phyloP scores from a whole-genome alignment of 805 yeast genomes.

The Zygosaccharomyces lentus region DNA sequence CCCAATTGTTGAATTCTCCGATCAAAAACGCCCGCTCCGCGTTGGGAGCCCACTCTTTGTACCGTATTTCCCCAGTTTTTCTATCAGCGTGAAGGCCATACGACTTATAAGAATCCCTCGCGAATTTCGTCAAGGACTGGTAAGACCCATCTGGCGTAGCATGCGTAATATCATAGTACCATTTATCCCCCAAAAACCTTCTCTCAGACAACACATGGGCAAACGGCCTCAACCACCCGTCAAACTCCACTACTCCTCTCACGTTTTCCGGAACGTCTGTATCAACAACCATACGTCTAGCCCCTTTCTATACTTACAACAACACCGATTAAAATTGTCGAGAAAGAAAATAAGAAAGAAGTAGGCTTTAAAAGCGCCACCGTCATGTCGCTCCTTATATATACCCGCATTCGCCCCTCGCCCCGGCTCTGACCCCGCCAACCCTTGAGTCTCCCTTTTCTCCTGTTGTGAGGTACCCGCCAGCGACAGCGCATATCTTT shows the following conservation, averaged over 20 bases:
- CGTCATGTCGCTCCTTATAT: background rate
- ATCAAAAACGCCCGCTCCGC: slow-evolving; percentile 71
- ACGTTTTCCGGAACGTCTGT: slow-evolving; percentile 37
- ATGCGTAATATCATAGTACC: slow-evolving; percentile 48
- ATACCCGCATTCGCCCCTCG: too few species aligned
- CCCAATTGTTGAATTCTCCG: slow-evolving; percentile 93
- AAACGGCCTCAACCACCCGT: slow-evolving; percentile 84
- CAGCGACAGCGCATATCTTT: background rate
- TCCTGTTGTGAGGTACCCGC: slow-evolving; percentile 5
- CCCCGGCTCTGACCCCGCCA: background rate
- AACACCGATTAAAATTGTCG: slow-evolving; percentile 7
- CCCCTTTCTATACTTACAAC: background rate
- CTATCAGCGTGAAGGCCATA: slow-evolving; percentile 72
- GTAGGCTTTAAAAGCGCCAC: background rate
- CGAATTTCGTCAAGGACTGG: slow-evolving; percentile 63
- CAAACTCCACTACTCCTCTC: slow-evolving; percentile 63
- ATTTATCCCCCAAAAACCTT: slow-evolving; percentile 58
- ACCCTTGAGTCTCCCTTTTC: background rate
- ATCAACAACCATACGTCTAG: slow-evolving; percentile 10
- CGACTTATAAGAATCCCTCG: slow-evolving; percentile 61
- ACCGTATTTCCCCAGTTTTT: slow-evolving; percentile 49
- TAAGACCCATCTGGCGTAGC: slow-evolving; percentile 43
- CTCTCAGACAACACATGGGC: slow-evolving; percentile 64
- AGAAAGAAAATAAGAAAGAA: background rate
- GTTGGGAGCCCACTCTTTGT: slow-evolving; percentile 88